Percentiles rank a stretch among this genome's conserved stretches.
Conservation (phyloP, 139 green algal genomes). For the Yamagishiella unicocca region DNA sequence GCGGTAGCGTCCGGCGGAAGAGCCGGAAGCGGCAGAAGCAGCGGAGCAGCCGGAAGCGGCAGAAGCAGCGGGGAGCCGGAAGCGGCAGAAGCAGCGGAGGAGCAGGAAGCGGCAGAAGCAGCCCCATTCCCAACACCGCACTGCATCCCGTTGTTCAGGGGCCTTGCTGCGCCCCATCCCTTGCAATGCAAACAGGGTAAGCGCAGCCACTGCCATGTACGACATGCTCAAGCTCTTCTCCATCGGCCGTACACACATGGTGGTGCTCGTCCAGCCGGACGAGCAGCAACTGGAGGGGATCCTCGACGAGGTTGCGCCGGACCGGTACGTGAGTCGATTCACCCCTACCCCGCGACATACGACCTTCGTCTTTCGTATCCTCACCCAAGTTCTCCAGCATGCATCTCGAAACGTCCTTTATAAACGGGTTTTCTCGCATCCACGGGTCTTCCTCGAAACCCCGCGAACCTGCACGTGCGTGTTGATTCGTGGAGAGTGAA, state of each 20-base stretch:
- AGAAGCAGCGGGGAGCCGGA: too few relatives aligned
- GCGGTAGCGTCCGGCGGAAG: background rate
- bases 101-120: too few relatives aligned
- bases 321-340: constrained; percentile 19
- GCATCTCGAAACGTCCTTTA: background rate
- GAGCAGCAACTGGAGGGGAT: constrained; percentile 42
- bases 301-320: constrained; percentile 41
- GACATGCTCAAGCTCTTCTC: constrained; percentile 93
- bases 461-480: background rate
- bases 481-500: background rate
- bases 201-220: constrained; percentile 69
- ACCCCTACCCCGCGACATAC: too few relatives aligned
- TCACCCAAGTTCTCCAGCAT: too few relatives aligned
- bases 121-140: too few relatives aligned
- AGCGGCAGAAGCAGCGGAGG: too few relatives aligned
- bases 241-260: constrained; percentile 88
- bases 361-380: too few relatives aligned
- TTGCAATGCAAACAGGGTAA: background rate
- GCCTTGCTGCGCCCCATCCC: background rate
- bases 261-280: constrained; percentile 73
- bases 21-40: background rate
- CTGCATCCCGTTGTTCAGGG: too few relatives aligned
- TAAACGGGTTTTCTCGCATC: background rate
- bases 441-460: background rate
- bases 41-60: too few relatives aligned